Base-by-base conservation (phyloP, 768 basidiomycete genomes). In the Candolleomyces eurysporus region DNA sequence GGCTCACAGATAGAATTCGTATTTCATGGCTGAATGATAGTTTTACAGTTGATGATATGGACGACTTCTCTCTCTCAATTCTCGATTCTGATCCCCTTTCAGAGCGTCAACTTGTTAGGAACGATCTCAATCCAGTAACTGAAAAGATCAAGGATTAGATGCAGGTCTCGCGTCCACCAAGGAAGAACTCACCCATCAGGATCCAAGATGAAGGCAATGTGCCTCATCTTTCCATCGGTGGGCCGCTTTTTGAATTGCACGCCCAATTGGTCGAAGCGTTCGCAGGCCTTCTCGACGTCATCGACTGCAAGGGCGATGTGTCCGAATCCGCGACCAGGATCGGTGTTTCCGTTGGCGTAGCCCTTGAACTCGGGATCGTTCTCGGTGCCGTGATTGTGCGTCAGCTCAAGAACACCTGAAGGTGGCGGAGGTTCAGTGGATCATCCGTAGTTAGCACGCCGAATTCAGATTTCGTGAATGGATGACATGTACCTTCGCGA, bases 371-470 rank as follows among this genome's bases (percentile, higher is more conserved):
- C 75, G 56, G 86, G 67, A 71, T 96, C 90, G 59, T 75, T 78
- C 76, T 98, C 96, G 60, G 93, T 92, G 59, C 95, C 93, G 72
- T 94, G 92, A 79, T 95, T 94, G 77, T 91, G 87, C 1, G 90
- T 94, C 53, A 94, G 81, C 72, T 96, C 92, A 61, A 94, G 84
- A 65, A 95, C 75, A 57, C 88, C 90, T 91, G 65, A n/a, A 26
- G 5, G 26, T 13, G 49, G 30, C 61, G 45, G 26, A 19, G 17
- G 26, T 13, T 32, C 26, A 32, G 53, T 32, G 21, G 19, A 57
- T 53, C 14, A 31, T 39, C 50, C 36, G 6, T 7, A 11, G 11
- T 36, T 36, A 36, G 36, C 6, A 36, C 36, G 36, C 36, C 5
- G 52, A 22, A 57, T n/a, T 48, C 14, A 21, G 21, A 53, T 4